A percentile compares a stretch with the other conserved stretches of the same genome.
These are phyloP conservation scores for Rhizoclosmatium globosum DNA, from an alignment of 192 early-diverging fungal genomes.

Conservation along the genomic window DNA sequence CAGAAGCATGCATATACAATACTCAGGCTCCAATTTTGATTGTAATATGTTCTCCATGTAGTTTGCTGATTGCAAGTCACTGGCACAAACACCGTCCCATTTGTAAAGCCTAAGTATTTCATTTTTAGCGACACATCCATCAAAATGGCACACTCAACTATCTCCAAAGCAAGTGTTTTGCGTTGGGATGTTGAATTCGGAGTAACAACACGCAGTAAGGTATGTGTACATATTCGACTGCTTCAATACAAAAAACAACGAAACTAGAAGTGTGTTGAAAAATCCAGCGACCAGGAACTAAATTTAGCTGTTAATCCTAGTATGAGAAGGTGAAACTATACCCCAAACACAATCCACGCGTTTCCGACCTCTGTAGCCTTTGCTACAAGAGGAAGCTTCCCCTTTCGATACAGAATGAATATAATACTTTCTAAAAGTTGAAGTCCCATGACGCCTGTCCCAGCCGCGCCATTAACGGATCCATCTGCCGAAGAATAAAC, in stretches of 20 bases:
- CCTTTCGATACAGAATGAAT: not conserved
- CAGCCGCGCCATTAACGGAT: not conserved
- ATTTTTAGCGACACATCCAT: not conserved
- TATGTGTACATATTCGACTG: constrained; percentile 1
- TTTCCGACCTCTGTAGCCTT: not conserved
- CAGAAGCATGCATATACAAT: constrained; percentile 14
- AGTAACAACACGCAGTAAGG: constrained; percentile 10
- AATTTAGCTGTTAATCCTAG: no score
- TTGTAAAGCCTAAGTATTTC: not conserved
- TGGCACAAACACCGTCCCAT: constrained; percentile 16
- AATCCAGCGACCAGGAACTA: constrained; percentile 1
- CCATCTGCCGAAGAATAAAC: not conserved
- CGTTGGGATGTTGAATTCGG: not conserved
- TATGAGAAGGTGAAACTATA: not conserved
- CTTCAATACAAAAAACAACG: constrained; percentile 1
- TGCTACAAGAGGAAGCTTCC: not conserved
- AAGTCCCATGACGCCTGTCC: not conserved
- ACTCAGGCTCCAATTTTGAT: not conserved
- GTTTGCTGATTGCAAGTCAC: not conserved
- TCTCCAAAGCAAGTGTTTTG: constrained; percentile 11
- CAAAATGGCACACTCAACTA: not conserved
- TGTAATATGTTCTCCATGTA: not conserved
- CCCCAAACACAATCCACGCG: not conserved
- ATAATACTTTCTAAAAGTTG: not conserved
- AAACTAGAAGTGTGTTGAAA: not conserved